These are phyloP conservation scores for Herpetomonas tarakana DNA, from an alignment of 208 protist species.

Conservation along the genomic window DNA sequence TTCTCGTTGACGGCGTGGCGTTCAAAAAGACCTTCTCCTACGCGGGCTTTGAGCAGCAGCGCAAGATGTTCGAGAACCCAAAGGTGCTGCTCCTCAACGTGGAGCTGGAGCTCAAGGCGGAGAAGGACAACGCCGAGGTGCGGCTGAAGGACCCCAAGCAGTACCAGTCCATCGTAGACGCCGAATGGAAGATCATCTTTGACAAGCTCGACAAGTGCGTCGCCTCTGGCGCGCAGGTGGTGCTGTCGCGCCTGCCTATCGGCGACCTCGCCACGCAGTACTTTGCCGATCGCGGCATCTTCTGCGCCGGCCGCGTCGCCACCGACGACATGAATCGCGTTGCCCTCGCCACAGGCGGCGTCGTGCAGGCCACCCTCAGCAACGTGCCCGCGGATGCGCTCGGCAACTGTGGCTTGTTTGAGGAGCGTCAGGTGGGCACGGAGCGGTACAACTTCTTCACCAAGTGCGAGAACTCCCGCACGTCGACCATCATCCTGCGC, in stretches of 20 bases:
- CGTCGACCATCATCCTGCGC: slow-evolving; percentile 94
- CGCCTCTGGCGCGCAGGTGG: slow-evolving; percentile 97
- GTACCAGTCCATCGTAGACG: slow-evolving; percentile 99
- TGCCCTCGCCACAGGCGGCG: slow-evolving; percentile 95
- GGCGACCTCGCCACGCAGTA: slow-evolving; percentile 99
- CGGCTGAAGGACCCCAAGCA: slow-evolving; percentile 98
- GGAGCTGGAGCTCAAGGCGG: slow-evolving; percentile 99
- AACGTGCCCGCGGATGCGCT: slow-evolving; percentile 93
- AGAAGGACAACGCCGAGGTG: slow-evolving; percentile 99
- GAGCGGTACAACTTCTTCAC: slow-evolving; percentile 99
- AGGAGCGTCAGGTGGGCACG: slow-evolving; percentile 98
- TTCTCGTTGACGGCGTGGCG: slow-evolving; percentile 99
- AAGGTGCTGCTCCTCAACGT: slow-evolving; percentile 99
- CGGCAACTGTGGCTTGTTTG: slow-evolving; percentile 97
- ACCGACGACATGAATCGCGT: slow-evolving; percentile 96
- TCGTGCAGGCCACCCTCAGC: slow-evolving; percentile 97
- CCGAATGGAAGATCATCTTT: slow-evolving; percentile 99
- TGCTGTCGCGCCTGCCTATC: slow-evolving; percentile 99
- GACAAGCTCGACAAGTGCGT: slow-evolving; percentile 99
- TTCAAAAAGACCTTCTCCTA: slow-evolving; percentile 99
- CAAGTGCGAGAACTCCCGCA: slow-evolving; percentile 92
- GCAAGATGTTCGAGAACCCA: slow-evolving; percentile 97
- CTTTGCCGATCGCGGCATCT: slow-evolving; percentile 99
- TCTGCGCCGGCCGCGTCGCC: slow-evolving; percentile 99
- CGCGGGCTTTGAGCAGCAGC: slow-evolving; percentile 99